phyloP scores from a whole-genome alignment of 75 land plant species.

The Selaginella tamariscina region DNA sequence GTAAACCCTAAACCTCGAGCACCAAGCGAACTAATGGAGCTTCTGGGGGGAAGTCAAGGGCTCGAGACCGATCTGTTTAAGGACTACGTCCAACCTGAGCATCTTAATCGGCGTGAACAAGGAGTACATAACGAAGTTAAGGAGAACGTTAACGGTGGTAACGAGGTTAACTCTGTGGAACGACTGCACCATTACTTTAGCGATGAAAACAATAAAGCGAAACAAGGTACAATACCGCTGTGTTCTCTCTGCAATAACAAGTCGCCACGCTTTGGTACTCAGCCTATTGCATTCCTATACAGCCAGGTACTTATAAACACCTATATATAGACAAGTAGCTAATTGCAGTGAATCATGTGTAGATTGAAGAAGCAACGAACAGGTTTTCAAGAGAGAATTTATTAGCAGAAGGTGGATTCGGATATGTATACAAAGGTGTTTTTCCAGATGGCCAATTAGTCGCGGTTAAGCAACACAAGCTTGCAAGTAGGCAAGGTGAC shows the following conservation, averaged over 20 bases:
- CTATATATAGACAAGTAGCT: too few relatives aligned
- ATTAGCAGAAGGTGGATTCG: constrained; percentile 59
- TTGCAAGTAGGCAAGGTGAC: constrained; percentile 88
- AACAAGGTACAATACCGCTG: not conserved
- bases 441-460: constrained; percentile 53
- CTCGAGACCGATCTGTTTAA: not conserved
- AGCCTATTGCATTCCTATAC: not conserved
- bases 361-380: not conserved
- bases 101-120: not conserved
- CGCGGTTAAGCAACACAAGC: constrained; percentile 69
- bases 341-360: too few relatives aligned
- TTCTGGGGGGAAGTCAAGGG: not conserved
- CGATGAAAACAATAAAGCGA: not conserved
- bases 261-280: not conserved
- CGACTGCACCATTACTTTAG: not conserved
- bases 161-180: too few relatives aligned
- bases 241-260: not conserved
- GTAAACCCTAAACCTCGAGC: not conserved
- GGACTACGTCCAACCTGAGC: not conserved
- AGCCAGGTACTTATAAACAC: too few relatives aligned
- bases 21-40: not conserved
- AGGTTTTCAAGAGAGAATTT: constrained; percentile 16
- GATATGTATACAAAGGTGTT: constrained; percentile 49
- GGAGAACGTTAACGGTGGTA: not conserved
- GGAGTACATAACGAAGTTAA: not conserved